Evolutionary conservation across 345 rosid species (phyloP), one percentile per base, ranked within the genome.

Genomic region (Hevea brasiliensis): DNA sequence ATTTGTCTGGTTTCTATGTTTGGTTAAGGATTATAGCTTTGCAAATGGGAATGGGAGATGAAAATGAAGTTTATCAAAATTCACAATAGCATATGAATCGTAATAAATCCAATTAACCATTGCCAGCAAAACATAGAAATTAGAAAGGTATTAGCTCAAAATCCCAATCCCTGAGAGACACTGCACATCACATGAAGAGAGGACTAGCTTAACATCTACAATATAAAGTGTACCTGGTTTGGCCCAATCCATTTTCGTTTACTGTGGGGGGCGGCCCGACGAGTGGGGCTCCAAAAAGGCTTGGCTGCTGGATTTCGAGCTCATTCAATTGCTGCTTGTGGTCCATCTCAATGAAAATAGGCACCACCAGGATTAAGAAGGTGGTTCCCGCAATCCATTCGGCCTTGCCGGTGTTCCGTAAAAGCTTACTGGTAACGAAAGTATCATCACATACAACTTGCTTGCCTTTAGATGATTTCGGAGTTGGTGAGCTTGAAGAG

Each of bases 381-480:
- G 93, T 89, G 35, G 98, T 89, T 3, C 98, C 93, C 9, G 89
- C 89, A 57, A 91, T 76, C 97, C 93, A 90, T 24, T 92, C 93
- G 8, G 97, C 98, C 84, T 88, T 89, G 8, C 97, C 98, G 6
- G 97, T 91, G 81, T 95, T 90, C 60, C 81, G 78, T 40, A 93
- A 81, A 76, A 93, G 92, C 82, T 86, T 91, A 79, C 86, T 89
- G 77, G 98, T 70, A 40, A 89, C 92, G 76, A 77, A 77, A 1
- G 78, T 83, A 68, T 89, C 80, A 69, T 88, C 87, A 83, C 72
- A 69, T 8, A 85, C 88, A 3, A 84, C 87, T 42, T 78, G 87
- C 85, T 83, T 90, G 63, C 91, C 94, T 6, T 80, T 78, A 17
- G 84, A 85, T 86, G 75, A 89, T 78, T 3, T 78, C 71, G 24